Base-by-base conservation (phyloP, 306 rosid species). In the Pyrus pyrifolia region DNA sequence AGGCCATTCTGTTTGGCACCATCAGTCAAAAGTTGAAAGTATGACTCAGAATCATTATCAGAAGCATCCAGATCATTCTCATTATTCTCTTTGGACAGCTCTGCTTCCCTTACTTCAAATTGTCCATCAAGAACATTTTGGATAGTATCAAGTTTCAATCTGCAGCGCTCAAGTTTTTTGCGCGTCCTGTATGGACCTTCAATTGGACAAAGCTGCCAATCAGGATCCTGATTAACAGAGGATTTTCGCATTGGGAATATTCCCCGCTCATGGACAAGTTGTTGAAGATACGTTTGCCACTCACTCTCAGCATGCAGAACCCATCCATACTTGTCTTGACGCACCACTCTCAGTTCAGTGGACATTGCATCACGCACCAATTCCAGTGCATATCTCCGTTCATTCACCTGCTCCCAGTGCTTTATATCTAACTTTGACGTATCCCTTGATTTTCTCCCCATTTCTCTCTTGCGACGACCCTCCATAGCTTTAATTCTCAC, bases 251-350 rank as follows among this genome's bases (percentile, higher is more conserved):
- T 82, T 8, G 96, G 96, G 76, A 96, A 89, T 79, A 96, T 93
- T 73, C 99, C 97, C 1, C 99, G 91, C 80, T 96, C 98, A 81
- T 93, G 99, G 67, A 96, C 91, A 83, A 96, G 99, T 79, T 96
- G 90, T 79, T 96, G 97, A 30, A 96, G 94, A 91, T 89, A 97
- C 78, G 89, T 87, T 81, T 91, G 93, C 99, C 99, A 96, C 88
- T 89, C 97, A 64, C 99, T 96, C 91, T 96, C 99, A 65, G 99
- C 99, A 86, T 96, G 99, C 69, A 96, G 90, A 91, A 96, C 89
- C 99, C 99, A 96, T 46, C 99, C 99, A 80, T 96, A 96, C 84
- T 96, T 96, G 83, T 96, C 98, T 78, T 96, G 99, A 85, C 99
- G 91, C 67, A 96, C 97, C 82, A 96, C 97, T 87, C 98, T 93